A percentile compares a stretch with the other conserved stretches of the same genome.
These are phyloP conservation scores for Candida sp. DNA, from an alignment of 1,139 yeast genomes.

Conservation along the genomic window DNA sequence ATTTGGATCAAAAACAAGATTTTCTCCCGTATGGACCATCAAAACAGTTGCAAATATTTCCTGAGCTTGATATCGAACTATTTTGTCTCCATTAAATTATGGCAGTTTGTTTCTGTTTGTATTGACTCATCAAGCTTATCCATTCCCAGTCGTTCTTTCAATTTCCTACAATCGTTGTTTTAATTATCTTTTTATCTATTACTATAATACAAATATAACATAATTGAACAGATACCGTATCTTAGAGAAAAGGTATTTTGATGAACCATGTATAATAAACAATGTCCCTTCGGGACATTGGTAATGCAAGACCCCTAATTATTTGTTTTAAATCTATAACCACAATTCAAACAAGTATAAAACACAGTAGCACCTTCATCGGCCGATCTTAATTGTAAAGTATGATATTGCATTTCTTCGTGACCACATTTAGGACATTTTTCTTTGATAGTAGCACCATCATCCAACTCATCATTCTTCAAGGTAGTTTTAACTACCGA, in stretches of 20 bases:
- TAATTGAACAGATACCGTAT: not conserved
- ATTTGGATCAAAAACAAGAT: too few species aligned
- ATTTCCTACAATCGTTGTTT: too few species aligned
- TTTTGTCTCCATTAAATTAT: too few species aligned
- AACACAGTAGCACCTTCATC: slow-evolving; percentile 98
- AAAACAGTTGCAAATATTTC: too few species aligned
- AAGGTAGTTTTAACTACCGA: slow-evolving; percentile 88
- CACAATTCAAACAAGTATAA: slow-evolving; percentile 92
- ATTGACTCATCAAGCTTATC: too few species aligned
- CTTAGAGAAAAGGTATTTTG: too few species aligned
- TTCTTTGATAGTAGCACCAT: slow-evolving; percentile 95
- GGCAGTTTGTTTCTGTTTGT: too few species aligned
- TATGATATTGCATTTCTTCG: slow-evolving; percentile 97
- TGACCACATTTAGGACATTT: slow-evolving; percentile 97
- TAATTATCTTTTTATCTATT: not conserved
- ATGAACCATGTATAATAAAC: too few species aligned
- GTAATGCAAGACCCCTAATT: slow-evolving; percentile 36
- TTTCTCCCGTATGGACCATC: too few species aligned
- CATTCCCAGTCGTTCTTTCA: too few species aligned
- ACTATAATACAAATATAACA: slow-evolving; percentile 7
- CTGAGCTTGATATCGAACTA: too few species aligned
- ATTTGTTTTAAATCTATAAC: slow-evolving; percentile 90
- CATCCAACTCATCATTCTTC: slow-evolving; percentile 76
- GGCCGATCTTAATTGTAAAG: slow-evolving; percentile 93
- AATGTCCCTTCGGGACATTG: too few species aligned